These are phyloP conservation scores for Amylocystis lapponica DNA, from an alignment of 768 basidiomycete species.

Conservation along the genomic window DNA sequence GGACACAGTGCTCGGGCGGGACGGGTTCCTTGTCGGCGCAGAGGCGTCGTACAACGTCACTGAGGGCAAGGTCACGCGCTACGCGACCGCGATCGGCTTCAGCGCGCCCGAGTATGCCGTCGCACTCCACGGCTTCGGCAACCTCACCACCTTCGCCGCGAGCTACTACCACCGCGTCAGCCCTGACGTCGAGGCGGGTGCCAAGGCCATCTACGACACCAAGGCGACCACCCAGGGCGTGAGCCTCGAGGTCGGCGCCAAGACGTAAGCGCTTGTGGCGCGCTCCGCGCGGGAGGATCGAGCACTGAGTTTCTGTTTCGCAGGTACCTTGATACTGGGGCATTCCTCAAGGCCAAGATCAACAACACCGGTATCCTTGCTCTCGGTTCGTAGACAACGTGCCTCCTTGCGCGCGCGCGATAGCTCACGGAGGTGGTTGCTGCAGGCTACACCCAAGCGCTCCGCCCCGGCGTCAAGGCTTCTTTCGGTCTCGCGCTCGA, in stretches of 20 bases:
- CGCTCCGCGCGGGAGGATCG: not conserved
- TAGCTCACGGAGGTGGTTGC: slow-evolving; percentile 5
- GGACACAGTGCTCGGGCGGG: slow-evolving; percentile 91
- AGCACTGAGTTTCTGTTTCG: slow-evolving; percentile 2
- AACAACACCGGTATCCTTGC: slow-evolving; percentile 92
- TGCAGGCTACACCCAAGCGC: slow-evolving; percentile 83
- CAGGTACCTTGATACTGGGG: slow-evolving; percentile 79
- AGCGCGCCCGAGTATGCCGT: slow-evolving; percentile 95
- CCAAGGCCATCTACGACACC: slow-evolving; percentile 94
- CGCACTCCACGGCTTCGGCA: slow-evolving; percentile 91
- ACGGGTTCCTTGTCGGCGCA: slow-evolving; percentile 94
- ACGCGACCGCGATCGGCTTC: slow-evolving; percentile 89
- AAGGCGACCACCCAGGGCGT: slow-evolving; percentile 85
- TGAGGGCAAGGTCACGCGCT: slow-evolving; percentile 86
- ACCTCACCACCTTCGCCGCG: slow-evolving; percentile 88
- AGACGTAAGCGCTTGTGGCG: slow-evolving; percentile 57
- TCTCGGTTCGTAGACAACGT: slow-evolving; percentile 68
- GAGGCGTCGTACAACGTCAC: slow-evolving; percentile 97
- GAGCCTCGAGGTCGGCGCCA: slow-evolving; percentile 90
- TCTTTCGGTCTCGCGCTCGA: slow-evolving; percentile 94
- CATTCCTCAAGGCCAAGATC: slow-evolving; percentile 98
- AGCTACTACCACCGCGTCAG: slow-evolving; percentile 98
- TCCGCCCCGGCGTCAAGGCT: slow-evolving; percentile 90
- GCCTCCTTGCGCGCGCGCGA: not conserved
- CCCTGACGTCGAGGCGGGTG: slow-evolving; percentile 88